These are phyloP conservation scores for Heliamphora exappendiculata DNA, from an alignment of 148 eudicot species.

Conservation along the genomic window DNA sequence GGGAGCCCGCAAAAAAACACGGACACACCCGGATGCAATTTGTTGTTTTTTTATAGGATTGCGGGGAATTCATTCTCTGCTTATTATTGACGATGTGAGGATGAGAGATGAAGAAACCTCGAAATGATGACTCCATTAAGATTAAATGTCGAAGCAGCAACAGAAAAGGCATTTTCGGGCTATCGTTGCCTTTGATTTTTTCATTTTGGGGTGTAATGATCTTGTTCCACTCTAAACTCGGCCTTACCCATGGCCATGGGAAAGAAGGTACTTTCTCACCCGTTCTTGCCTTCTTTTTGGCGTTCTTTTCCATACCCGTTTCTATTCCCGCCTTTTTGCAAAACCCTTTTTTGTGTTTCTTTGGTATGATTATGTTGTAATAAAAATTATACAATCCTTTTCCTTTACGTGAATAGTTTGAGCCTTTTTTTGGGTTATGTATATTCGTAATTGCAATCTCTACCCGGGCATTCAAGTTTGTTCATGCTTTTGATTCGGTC, in stretches of 20 bases:
- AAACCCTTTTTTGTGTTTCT: constrained; percentile 5
- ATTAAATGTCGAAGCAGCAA: neutral
- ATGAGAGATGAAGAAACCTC: constrained; percentile 9
- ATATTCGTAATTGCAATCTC: neutral
- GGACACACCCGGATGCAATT: too few species aligned
- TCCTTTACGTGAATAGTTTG: neutral
- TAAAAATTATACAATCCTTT: neutral
- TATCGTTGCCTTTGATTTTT: constrained; percentile 39
- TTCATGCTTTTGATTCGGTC: neutral
- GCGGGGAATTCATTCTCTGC: neutral
- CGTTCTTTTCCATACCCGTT: neutral
- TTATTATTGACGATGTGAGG: neutral
- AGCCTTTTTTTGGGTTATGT: neutral
- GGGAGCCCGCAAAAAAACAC: too few species aligned
- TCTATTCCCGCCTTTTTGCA: neutral
- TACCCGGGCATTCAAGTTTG: neutral
- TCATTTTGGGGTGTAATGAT: constrained; percentile 52
- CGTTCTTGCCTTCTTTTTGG: neutral
- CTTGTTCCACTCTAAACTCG: constrained; percentile 53
- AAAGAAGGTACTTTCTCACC: constrained; percentile 29
- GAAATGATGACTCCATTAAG: neutral
- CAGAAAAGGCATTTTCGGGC: constrained; percentile 28
- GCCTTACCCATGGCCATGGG: constrained; percentile 48
- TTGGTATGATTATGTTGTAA: neutral
- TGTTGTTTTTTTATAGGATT: too few species aligned